These are phyloP conservation scores for Citrullus colocynthis DNA, from an alignment of 306 rosid genomes.

Conservation along the genomic window DNA sequence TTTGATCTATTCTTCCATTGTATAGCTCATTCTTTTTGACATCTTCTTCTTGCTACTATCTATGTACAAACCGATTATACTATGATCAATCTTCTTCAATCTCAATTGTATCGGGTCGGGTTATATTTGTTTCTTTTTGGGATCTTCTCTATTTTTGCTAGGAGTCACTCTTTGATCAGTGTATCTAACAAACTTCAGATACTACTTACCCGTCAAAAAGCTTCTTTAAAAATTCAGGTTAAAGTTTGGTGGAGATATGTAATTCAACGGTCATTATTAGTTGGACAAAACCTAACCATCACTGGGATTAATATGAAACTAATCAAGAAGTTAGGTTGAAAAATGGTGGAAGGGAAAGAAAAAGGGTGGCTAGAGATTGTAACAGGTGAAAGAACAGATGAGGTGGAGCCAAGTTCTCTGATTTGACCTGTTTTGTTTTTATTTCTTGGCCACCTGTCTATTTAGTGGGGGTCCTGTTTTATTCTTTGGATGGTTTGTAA, in stretches of 20 bases:
- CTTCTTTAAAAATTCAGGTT: not conserved
- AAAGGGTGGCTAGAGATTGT: not conserved
- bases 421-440: slow-evolving; percentile 1
- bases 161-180: not conserved
- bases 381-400: not conserved
- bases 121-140: not conserved
- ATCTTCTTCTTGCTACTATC: not conserved
- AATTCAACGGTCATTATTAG: not conserved
- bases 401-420: not conserved
- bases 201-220: not conserved
- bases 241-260: not conserved
- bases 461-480: not conserved
- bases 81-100: not conserved
- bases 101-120: not conserved
- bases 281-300: not conserved
- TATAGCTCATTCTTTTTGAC: not conserved
- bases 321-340: slow-evolving; percentile 3
- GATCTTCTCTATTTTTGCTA: not conserved
- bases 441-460: slow-evolving; percentile 1
- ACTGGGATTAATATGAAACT: not conserved
- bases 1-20: not conserved
- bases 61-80: not conserved
- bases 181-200: not conserved
- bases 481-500: slow-evolving; percentile 1
- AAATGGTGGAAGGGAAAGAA: slow-evolving; percentile 3